Evolutionary conservation across 139 green algal species (phyloP).

Genomic region (Picocystis salinarum): DNA sequence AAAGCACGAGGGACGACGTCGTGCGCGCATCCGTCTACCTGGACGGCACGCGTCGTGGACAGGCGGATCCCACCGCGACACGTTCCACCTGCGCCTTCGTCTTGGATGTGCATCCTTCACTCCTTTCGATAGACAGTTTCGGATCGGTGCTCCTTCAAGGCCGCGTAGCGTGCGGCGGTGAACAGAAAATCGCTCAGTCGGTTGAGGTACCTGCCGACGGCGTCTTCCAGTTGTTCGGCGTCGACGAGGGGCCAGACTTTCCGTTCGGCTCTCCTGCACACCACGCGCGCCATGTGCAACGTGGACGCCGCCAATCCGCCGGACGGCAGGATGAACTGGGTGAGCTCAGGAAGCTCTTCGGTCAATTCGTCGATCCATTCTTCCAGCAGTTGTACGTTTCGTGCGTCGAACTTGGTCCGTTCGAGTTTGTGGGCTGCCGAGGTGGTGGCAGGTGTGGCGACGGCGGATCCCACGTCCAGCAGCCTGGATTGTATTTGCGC

Average conservation of each 20-base stretch:
- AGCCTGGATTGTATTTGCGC: slow-evolving; percentile 65
- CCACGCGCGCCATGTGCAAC: slow-evolving; percentile 43
- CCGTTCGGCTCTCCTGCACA: slow-evolving; percentile 76
- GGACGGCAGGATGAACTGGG: slow-evolving; percentile 85
- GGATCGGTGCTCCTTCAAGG: too few species aligned
- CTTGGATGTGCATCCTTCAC: too few species aligned
- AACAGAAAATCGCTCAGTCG: slow-evolving; percentile 92
- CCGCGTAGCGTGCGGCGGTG: slow-evolving; percentile 69
- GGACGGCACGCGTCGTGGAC: too few species aligned
- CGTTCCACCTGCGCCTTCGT: too few species aligned
- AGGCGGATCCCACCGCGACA: too few species aligned
- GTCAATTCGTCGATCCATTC: slow-evolving; percentile 71
- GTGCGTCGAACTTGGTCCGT: slow-evolving; percentile 34
- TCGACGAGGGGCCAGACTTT: slow-evolving; percentile 41
- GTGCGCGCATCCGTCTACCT: too few species aligned
- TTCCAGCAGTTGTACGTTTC: slow-evolving; percentile 36
- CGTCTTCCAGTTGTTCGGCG: background rate
- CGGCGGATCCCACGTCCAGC: slow-evolving; percentile 71
- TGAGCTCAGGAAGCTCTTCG: slow-evolving; percentile 50
- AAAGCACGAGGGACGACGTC: too few species aligned
- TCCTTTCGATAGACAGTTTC: too few species aligned
- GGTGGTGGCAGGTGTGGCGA: slow-evolving; percentile 58
- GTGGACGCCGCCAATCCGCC: slow-evolving; percentile 23
- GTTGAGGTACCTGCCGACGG: slow-evolving; percentile 55
- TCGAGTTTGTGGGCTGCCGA: slow-evolving; percentile 37